Evolutionary conservation across 495 filamentous ascomycete genomes (phyloP).

Genomic region (Tuber microsphaerosporum): DNA sequence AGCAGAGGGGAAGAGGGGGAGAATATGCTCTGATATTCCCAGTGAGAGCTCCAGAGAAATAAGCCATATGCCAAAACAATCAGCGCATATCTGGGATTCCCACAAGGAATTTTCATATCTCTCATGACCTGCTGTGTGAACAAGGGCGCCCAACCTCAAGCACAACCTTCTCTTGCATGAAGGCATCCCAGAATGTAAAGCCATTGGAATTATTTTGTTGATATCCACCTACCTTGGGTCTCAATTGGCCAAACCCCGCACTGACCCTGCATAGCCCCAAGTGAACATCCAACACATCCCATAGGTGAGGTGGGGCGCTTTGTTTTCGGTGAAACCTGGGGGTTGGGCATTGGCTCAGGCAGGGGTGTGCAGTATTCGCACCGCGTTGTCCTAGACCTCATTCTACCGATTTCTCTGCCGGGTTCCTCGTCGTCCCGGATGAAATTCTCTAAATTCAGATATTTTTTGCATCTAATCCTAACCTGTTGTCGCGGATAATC

Average conservation of each 20-base stretch:
- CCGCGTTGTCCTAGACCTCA: no score
- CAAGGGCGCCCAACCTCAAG: not conserved
- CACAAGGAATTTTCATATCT: no score
- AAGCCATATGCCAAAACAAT: accelerated
- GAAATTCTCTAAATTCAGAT: no score
- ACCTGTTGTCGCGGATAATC: no score
- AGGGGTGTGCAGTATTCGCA: not conserved
- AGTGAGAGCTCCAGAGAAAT: not conserved
- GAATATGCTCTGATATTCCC: not conserved
- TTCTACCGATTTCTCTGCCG: no score
- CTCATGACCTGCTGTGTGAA: not conserved
- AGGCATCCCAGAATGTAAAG: not conserved
- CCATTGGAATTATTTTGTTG: not conserved
- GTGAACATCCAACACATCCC: not conserved
- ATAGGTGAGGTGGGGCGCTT: not conserved
- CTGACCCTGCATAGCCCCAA: not conserved
- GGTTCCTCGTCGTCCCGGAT: no score
- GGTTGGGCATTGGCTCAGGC: not conserved
- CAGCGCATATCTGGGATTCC: not conserved
- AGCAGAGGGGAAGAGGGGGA: not conserved
- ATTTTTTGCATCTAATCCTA: no score
- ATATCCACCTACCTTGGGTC: not conserved
- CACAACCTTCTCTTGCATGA: not conserved
- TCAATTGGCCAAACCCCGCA: not conserved
- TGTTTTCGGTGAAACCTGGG: not conserved